These are phyloP conservation scores for Xylaria palmicola DNA, from an alignment of 495 filamentous ascomycete genomes.

Conservation along the genomic window DNA sequence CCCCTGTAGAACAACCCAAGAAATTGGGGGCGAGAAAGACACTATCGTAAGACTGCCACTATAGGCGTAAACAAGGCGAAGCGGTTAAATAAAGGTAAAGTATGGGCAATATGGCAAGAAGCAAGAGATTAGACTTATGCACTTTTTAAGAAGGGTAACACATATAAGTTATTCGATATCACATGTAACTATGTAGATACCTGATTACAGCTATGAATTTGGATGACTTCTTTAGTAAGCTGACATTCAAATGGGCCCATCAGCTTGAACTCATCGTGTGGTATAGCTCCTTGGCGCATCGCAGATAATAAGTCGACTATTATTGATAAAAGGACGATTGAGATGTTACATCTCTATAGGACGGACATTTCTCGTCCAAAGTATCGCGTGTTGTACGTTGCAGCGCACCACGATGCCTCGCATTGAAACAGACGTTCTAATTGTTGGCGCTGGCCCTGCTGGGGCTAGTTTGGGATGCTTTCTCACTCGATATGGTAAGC, in stretches of 20 bases:
- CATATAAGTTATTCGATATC: no score
- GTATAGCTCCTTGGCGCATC: background rate
- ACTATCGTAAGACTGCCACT: no score
- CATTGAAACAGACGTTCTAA: conserved; percentile 36
- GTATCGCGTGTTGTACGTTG: background rate
- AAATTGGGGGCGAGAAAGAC: no score
- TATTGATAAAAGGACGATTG: background rate
- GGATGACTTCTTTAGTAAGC: background rate
- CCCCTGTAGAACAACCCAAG: no score
- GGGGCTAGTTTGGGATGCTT: conserved; percentile 55
- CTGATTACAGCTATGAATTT: background rate
- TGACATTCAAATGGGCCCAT: conserved; percentile 6
- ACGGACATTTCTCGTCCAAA: background rate
- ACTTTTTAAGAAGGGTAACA: no score
- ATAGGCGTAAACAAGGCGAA: no score
- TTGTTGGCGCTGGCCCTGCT: conserved; percentile 55
- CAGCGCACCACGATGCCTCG: background rate
- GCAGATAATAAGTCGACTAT: background rate
- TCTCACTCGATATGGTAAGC: conserved; percentile 46
- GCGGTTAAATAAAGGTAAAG: no score
- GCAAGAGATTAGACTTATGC: no score
- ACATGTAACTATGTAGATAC: background rate
- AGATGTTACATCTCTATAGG: background rate
- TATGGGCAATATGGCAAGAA: no score
- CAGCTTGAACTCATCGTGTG: background rate